phyloP scores from a whole-genome alignment of 495 filamentous ascomycete species.

The Aspergillus ostianus region DNA sequence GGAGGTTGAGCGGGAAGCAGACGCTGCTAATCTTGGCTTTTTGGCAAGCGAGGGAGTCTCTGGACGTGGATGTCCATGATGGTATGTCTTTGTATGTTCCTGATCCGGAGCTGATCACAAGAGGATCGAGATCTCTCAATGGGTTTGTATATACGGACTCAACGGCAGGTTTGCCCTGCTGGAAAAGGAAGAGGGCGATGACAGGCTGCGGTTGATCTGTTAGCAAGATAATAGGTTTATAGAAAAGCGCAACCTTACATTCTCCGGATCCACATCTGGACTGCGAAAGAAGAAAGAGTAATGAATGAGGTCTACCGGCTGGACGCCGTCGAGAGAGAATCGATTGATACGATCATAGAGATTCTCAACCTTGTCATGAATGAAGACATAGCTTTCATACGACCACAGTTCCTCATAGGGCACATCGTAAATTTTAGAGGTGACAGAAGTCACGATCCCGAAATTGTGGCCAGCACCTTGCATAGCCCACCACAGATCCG shows the following conservation, averaged over 20 bases:
- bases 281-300: conserved; percentile 8
- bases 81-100: conserved; percentile 21
- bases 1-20: conserved; percentile 22
- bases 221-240: background rate
- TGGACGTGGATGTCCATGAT: conserved; percentile 9
- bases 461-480: conserved; percentile 23
- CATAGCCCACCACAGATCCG: conserved; percentile 22
- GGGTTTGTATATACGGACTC: conserved; percentile 8
- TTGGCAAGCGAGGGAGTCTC: conserved; percentile 14
- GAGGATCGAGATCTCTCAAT: conserved; percentile 20
- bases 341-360: conserved; percentile 12
- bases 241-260: conserved; percentile 6
- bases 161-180: conserved; percentile 3
- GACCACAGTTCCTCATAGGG: conserved; percentile 11
- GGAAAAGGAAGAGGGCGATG: conserved; percentile 10
- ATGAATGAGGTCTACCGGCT: conserved; percentile 10
- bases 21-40: conserved; percentile 8
- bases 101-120: conserved; percentile 6
- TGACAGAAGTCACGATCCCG: conserved; percentile 22
- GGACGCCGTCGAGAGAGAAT: conserved; percentile 7
- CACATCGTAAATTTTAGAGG: conserved; percentile 20
- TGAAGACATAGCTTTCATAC: conserved; percentile 11
- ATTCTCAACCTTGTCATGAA: conserved; percentile 6
- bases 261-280: conserved; percentile 4
- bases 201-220: conserved; percentile 1